Conservation (phyloP, 1,284 basidiomycete genomes). For the Uromyces viciae-fabae region DNA sequence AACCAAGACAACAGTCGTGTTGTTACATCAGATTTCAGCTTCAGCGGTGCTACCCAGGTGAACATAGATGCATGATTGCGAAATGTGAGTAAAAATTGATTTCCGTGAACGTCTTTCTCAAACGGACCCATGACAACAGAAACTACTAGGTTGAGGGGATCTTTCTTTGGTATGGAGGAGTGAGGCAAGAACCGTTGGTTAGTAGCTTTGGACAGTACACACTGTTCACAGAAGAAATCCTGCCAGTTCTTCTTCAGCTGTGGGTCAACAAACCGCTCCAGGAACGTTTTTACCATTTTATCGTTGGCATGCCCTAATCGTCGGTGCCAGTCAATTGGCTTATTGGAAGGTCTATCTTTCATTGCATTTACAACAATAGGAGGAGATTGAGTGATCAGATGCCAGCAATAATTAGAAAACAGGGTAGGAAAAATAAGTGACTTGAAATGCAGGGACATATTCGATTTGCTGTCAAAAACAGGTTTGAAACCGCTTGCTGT, state of each 20-base stretch:
- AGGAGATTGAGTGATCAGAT: background rate
- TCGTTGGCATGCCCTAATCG: background rate
- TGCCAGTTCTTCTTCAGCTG: background rate
- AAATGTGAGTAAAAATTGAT: background rate
- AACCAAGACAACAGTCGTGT: background rate
- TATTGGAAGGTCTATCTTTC: background rate
- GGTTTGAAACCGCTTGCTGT: background rate
- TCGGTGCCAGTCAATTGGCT: background rate
- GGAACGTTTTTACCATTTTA: background rate
- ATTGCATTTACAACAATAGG: background rate
- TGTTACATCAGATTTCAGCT: background rate
- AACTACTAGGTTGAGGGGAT: background rate
- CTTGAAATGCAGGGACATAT: background rate
- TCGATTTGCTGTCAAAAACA: background rate
- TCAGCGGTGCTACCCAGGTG: background rate
- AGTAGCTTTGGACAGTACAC: background rate
- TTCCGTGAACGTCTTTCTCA: background rate
- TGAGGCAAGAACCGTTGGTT: background rate
- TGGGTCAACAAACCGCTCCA: background rate
- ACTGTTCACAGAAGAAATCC: constrained; percentile 4
- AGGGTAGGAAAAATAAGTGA: background rate
- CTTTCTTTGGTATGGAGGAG: background rate
- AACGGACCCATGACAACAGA: constrained; percentile 6
- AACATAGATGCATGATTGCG: background rate
- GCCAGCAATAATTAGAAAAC: background rate